A percentile compares a stretch with the other conserved stretches of the same genome.
Conservation (phyloP, 2,329 filamentous ascomycete species). For the Ophiostoma montium region DNA sequence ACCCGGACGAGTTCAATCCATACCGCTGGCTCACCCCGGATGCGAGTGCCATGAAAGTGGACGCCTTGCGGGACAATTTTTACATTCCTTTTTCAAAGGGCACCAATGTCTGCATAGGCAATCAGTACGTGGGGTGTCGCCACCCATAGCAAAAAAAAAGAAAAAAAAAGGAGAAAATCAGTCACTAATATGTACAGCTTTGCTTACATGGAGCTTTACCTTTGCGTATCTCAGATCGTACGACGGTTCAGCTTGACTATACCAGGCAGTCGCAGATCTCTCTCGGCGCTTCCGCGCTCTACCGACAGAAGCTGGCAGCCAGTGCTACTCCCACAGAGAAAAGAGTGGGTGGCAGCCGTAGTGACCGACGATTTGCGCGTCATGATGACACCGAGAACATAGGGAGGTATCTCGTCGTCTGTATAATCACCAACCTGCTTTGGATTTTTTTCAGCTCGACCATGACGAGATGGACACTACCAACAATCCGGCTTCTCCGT, state of each 20-base stretch:
- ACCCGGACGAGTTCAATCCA: conserved; percentile 4
- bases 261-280: not conserved
- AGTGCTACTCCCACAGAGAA: not conserved
- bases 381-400: not conserved
- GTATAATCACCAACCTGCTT: too few relatives aligned
- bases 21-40: conserved; percentile 7
- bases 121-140: not conserved
- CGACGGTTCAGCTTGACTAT: not conserved
- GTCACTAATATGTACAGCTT: not conserved
- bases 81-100: conserved; percentile 11
- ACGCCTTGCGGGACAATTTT: conserved; percentile 4
- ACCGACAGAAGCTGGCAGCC: not conserved
- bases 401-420: too few relatives aligned
- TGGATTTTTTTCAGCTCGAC: too few relatives aligned
- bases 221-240: not conserved
- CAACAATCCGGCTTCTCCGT: too few relatives aligned
- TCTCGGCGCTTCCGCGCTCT: not conserved
- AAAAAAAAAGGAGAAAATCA: too few relatives aligned
- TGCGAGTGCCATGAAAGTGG: not conserved
- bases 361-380: not conserved
- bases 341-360: not conserved
- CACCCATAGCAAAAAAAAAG: too few relatives aligned
- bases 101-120: conserved; percentile 8
- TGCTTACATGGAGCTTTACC: not conserved
- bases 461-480: too few relatives aligned